phyloP scores from a whole-genome alignment of 176 grass and related monocot genomes.

The Lolium perenne region DNA sequence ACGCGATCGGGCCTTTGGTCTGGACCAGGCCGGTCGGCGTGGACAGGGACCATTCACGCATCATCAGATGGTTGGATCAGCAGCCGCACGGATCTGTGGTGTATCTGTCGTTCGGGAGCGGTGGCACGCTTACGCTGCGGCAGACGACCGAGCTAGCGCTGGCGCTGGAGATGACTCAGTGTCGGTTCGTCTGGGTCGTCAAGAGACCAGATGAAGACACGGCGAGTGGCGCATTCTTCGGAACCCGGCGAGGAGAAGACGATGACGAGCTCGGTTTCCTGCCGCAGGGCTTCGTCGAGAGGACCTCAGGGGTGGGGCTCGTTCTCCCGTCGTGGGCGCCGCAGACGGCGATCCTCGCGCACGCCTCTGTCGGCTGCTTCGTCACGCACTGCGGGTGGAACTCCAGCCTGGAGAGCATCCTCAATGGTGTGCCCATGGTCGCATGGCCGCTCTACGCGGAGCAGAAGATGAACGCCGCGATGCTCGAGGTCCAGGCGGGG shows the following conservation, averaged over 20 bases:
- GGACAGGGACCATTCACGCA: conserved; percentile 17
- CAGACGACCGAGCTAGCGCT: conserved; percentile 60
- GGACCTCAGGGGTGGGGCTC: conserved; percentile 40
- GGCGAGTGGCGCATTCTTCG: conserved; percentile 10
- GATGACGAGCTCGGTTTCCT: conserved; percentile 30
- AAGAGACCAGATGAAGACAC: conserved; percentile 46
- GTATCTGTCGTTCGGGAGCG: conserved; percentile 69
- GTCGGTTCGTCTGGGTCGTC: conserved; percentile 64
- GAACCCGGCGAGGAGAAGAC: not conserved
- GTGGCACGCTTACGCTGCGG: conserved; percentile 47
- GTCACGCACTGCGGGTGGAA: too few species aligned
- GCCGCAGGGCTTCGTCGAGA: conserved; percentile 47
- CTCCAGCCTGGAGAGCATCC: too few species aligned
- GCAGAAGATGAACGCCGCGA: too few species aligned
- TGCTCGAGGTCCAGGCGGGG: too few species aligned
- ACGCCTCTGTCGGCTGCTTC: not conserved
- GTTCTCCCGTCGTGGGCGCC: conserved; percentile 37
- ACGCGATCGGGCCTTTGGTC: conserved; percentile 61
- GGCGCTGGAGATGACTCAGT: conserved; percentile 49
- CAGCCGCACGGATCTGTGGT: conserved; percentile 63
- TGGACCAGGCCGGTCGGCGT: conserved; percentile 15
- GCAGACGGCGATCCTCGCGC: conserved; percentile 49
- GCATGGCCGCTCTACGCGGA: too few species aligned
- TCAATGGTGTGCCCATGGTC: too few species aligned
- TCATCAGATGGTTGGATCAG: conserved; percentile 58